A percentile compares a stretch with the other conserved stretches of the same genome.
These are phyloP conservation scores for Schizonepeta tenuifolia DNA, from an alignment of 257 asterid species.

Conservation along the genomic window DNA sequence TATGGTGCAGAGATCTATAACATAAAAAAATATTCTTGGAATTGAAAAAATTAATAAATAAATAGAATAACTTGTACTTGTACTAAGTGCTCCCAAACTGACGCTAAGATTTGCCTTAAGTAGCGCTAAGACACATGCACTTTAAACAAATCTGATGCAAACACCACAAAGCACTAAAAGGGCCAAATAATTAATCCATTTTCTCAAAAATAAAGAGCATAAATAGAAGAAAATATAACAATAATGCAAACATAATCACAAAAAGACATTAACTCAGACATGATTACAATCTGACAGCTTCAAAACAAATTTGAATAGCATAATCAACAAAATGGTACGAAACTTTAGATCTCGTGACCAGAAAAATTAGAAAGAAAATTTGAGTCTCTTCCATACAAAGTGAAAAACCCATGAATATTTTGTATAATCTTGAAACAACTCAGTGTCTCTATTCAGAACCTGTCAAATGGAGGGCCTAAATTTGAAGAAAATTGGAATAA, in stretches of 20 bases:
- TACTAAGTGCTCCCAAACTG: conserved; percentile 35
- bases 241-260: conserved; percentile 43
- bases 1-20: conserved; percentile 54
- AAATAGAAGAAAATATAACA: background rate
- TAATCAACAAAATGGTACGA: conserved; percentile 25
- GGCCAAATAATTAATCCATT: conserved; percentile 25
- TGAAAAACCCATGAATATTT: conserved; percentile 20
- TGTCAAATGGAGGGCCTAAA: conserved; percentile 26
- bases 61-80: conserved; percentile 31
- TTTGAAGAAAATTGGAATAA: conserved; percentile 3
- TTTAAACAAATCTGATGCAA: conserved; percentile 43
- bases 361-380: conserved; percentile 13
- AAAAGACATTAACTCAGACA: conserved; percentile 48
- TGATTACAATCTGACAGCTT: conserved; percentile 30
- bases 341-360: conserved; percentile 35
- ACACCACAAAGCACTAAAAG: conserved; percentile 31
- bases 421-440: conserved; percentile 4
- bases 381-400: background rate
- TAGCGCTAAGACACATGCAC: conserved; percentile 53
- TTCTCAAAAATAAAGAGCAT: conserved; percentile 20
- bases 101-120: conserved; percentile 51
- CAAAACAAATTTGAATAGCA: conserved; percentile 15
- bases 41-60: conserved; percentile 37
- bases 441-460: conserved; percentile 10
- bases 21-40: conserved; percentile 45